Conservation (phyloP, 768 basidiomycete genomes). For the Podaxis sp. region DNA sequence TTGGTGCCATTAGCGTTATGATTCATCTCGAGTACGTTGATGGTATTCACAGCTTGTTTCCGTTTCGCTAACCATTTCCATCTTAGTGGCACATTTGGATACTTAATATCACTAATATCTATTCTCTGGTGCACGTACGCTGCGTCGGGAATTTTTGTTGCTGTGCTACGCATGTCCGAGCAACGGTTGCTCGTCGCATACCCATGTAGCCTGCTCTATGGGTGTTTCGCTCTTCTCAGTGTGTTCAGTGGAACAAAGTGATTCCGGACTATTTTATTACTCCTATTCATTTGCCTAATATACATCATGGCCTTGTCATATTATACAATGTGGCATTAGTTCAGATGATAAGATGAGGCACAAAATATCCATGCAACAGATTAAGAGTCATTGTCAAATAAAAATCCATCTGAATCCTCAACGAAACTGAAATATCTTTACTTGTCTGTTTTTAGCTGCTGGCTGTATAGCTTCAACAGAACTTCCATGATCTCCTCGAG, state of each 20-base stretch:
- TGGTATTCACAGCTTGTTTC: constrained; percentile 8
- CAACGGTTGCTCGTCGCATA: constrained; percentile 96
- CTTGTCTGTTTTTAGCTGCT: constrained; percentile 47
- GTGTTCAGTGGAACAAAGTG: constrained; percentile 65
- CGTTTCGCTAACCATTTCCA: constrained; percentile 13
- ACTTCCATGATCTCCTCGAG: constrained; percentile 84
- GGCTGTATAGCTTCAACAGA: constrained; percentile 72
- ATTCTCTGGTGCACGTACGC: constrained; percentile 98
- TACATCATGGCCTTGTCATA: background rate
- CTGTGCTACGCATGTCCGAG: constrained; percentile 92
- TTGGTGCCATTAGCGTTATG: constrained; percentile 85
- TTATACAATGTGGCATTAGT: background rate
- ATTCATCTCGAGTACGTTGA: constrained; percentile 80
- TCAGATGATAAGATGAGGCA: constrained; percentile 10
- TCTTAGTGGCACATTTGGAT: constrained; percentile 77
- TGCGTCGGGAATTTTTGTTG: constrained; percentile 93
- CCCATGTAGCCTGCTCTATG: constrained; percentile 91
- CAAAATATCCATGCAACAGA: constrained; percentile 9
- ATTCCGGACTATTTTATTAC: background rate
- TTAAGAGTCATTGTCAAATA: background rate
- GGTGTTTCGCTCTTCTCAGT: constrained; percentile 90
- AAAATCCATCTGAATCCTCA: background rate
- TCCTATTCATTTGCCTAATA: background rate
- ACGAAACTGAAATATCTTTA: background rate
- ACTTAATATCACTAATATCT: constrained; percentile 75